These are phyloP conservation scores for Jaenimonas drosophilae DNA, from an alignment of 208 protist genomes.

Conservation along the genomic window DNA sequence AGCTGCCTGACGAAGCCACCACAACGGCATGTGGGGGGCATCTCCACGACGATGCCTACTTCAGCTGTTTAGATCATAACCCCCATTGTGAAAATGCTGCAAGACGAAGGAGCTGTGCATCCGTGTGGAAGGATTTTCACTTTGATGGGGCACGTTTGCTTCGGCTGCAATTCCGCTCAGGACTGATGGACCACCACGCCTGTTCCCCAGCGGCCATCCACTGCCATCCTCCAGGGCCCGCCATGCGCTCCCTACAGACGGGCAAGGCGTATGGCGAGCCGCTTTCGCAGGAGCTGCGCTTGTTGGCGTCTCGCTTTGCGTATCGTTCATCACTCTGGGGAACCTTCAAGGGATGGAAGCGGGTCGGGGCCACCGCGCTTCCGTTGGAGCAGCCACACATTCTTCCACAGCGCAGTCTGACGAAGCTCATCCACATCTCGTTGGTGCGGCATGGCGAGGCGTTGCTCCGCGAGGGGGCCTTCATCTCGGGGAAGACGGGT, in stretches of 20 bases:
- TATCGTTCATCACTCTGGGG: constrained; percentile 67
- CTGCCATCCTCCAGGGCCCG: not conserved
- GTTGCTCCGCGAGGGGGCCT: constrained; percentile 22
- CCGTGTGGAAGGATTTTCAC: not conserved
- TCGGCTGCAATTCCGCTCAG: no score
- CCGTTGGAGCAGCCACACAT: not conserved
- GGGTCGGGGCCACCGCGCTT: constrained; percentile 8
- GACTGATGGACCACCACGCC: no score
- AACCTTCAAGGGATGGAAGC: constrained; percentile 24
- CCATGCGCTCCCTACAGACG: not conserved
- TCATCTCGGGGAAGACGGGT: constrained; percentile 27
- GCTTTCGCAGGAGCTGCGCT: not conserved
- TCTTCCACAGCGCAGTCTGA: not conserved
- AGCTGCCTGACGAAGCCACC: not conserved
- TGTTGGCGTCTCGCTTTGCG: no score
- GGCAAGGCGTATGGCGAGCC: not conserved
- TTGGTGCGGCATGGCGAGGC: constrained; percentile 28
- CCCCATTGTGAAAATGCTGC: not conserved
- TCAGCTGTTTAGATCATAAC: not conserved
- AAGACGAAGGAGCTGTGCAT: not conserved
- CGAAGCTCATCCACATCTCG: constrained; percentile 69
- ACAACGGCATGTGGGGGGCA: not conserved
- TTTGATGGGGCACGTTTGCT: no score
- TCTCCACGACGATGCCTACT: not conserved
- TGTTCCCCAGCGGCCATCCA: no score